Base-by-base conservation (phyloP, 78 protist species). In the Chrysochromulina tobinii region DNA sequence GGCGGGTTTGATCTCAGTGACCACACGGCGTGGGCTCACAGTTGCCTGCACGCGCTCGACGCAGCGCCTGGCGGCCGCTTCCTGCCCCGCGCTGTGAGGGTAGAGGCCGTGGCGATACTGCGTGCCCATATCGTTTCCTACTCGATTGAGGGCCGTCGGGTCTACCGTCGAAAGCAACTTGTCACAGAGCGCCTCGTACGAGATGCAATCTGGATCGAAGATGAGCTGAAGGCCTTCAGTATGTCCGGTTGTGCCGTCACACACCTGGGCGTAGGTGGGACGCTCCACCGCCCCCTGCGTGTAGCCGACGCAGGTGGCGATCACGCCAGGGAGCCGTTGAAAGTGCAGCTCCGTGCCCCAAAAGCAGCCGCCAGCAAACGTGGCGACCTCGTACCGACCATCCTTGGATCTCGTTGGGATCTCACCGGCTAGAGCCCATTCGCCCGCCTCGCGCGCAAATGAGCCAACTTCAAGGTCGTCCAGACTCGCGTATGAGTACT, bases 251-350 rank as follows among this genome's bases (percentile, higher is more conserved):
- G 12, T 2, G 53, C 90, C 90, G 1, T 27, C 4, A 83, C 90
- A 87, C 17, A 87, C 90, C 61, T 87, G 67, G 23, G 66, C 66
- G 81, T 87, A 87, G 21, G 84, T 75, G 11, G 84, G 84, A 25
- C 1, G 0, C n/a, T 1, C 9, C 2, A 50, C n/a, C 14, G 11
- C 0, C 8, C 84, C 84, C 58, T 27, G 58, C n/a, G 57, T 3
- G 57, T 75, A 75, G 84, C 84, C 84, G 57, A 75, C 84, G 21
- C 23, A 4, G 25, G 84, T 75, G 23, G 57, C 18, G 11, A 18
- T 6, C 8, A 75, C 84, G 27, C 84, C 84, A 1, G 84, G 84
- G 57, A 75, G 5, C 15, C 84, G 84, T 25, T 50, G 57, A 27
- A 50, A 50, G 53, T 7, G 23, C 21, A 50, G 53, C 57, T 75